A percentile compares a stretch with the other conserved stretches of the same genome.
Conservation (phyloP, 345 rosid species). For the Arabidopsis suecica region DNA sequence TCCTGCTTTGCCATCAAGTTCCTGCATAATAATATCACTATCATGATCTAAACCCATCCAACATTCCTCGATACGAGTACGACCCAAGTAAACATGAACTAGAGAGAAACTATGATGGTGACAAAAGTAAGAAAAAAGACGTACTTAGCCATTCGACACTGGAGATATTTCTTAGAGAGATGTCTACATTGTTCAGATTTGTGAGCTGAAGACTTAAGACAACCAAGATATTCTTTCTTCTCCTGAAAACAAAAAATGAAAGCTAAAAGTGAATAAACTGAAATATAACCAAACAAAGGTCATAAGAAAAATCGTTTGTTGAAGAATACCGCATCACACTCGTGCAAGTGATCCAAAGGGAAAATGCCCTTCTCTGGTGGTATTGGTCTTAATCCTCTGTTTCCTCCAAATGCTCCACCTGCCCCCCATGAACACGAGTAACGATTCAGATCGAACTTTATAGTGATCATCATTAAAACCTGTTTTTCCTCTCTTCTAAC, state of each 20-base stretch:
- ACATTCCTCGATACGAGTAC: not conserved
- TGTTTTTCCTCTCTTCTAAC: too few species aligned
- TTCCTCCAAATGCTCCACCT: constrained; percentile 99
- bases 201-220: constrained; percentile 81
- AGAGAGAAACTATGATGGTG: not conserved
- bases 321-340: constrained; percentile 72
- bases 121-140: constrained; percentile 29
- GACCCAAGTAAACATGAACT: not conserved
- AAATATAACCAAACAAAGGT: constrained; percentile 4
- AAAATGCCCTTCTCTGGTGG: constrained; percentile 96
- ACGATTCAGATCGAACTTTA: not conserved
- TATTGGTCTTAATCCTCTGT: constrained; percentile 83
- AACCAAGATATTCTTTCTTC: constrained; percentile 85
- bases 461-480: too few species aligned
- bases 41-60: not conserved
- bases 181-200: constrained; percentile 76
- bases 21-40: constrained; percentile 47
- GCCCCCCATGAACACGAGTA: not conserved
- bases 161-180: constrained; percentile 77
- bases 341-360: constrained; percentile 89
- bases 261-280: not conserved
- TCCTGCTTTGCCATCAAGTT: constrained; percentile 95
- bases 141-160: constrained; percentile 96
- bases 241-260: constrained; percentile 54
- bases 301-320: too few species aligned